These are phyloP conservation scores for Coriolopsis trogii DNA, from an alignment of 1,284 basidiomycete genomes.

Conservation along the genomic window DNA sequence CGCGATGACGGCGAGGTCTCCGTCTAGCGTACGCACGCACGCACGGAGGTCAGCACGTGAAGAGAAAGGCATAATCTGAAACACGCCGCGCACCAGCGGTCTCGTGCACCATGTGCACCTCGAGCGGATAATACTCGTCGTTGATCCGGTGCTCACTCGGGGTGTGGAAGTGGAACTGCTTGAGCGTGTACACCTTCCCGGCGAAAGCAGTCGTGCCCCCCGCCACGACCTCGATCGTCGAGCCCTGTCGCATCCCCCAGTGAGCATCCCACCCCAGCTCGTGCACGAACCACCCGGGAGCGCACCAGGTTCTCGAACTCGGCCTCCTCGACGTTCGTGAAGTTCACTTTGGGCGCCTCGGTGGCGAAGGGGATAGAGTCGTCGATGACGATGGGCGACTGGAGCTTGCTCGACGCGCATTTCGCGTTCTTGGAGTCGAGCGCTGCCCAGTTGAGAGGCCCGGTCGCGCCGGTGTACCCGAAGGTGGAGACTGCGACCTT, in stretches of 20 bases:
- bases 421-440: background rate
- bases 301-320: conserved; percentile 4
- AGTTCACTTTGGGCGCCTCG: background rate
- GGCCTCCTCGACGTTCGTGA: conserved; percentile 4
- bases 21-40: background rate
- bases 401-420: conserved; percentile 2
- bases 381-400: conserved; percentile 3
- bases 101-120: conserved; percentile 3
- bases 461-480: conserved; percentile 1
- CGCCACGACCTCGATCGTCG: conserved; percentile 1
- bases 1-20: background rate
- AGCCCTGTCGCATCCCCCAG: background rate
- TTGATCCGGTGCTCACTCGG: conserved; percentile 4
- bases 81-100: background rate
- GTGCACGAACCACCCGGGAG: too few relatives aligned
- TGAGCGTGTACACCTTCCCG: background rate
- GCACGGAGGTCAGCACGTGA: too few relatives aligned
- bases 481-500: conserved; percentile 1
- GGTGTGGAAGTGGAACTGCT: conserved; percentile 5
- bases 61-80: too few relatives aligned
- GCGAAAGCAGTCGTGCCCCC: background rate
- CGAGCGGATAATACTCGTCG: conserved; percentile 2
- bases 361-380: background rate
- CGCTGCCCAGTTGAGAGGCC: background rate
- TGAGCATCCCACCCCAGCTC: too few relatives aligned